These are phyloP conservation scores for Inosperma sp. DNA, from an alignment of 768 basidiomycete species.

Conservation along the genomic window DNA sequence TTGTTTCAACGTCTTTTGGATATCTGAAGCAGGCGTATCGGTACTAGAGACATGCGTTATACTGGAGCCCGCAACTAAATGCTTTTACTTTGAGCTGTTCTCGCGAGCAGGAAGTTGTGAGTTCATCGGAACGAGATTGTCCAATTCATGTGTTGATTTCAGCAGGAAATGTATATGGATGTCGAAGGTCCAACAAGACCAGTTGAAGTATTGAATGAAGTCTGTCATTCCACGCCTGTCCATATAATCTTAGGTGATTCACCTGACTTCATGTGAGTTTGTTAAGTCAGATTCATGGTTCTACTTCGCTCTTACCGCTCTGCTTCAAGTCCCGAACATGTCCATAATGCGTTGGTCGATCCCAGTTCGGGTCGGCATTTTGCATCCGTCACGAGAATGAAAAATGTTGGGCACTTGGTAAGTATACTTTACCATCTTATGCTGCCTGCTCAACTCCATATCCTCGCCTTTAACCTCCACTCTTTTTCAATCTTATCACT, in stretches of 20 bases:
- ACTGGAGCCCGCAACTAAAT: slow-evolving; percentile 30
- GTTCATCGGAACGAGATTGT: slow-evolving; percentile 14
- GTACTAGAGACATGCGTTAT: slow-evolving; percentile 48
- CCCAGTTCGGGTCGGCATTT: slow-evolving; percentile 31
- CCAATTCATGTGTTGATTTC: slow-evolving; percentile 3
- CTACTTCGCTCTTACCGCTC: neutral
- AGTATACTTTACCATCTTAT: neutral
- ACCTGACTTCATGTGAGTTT: slow-evolving; percentile 51
- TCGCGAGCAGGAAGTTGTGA: slow-evolving; percentile 57
- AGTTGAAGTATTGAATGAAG: slow-evolving; percentile 40
- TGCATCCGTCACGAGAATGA: slow-evolving; percentile 29
- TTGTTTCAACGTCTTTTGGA: neutral
- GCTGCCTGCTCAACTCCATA: neutral
- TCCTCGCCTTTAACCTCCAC: too few relatives aligned
- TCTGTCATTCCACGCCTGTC: slow-evolving; percentile 40
- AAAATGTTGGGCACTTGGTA: slow-evolving; percentile 33
- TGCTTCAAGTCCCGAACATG: slow-evolving; percentile 28
- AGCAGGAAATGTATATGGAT: slow-evolving; percentile 62
- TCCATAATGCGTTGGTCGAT: slow-evolving; percentile 35
- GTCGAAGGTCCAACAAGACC: slow-evolving; percentile 50
- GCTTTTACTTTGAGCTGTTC: slow-evolving; percentile 51
- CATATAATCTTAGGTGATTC: slow-evolving; percentile 50
- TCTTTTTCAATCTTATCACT: neutral
- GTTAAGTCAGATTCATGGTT: neutral
- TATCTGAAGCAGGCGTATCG: neutral